Evolutionary conservation across 257 asterid genomes (phyloP).

Genomic region (Solanum clarkiae): DNA sequence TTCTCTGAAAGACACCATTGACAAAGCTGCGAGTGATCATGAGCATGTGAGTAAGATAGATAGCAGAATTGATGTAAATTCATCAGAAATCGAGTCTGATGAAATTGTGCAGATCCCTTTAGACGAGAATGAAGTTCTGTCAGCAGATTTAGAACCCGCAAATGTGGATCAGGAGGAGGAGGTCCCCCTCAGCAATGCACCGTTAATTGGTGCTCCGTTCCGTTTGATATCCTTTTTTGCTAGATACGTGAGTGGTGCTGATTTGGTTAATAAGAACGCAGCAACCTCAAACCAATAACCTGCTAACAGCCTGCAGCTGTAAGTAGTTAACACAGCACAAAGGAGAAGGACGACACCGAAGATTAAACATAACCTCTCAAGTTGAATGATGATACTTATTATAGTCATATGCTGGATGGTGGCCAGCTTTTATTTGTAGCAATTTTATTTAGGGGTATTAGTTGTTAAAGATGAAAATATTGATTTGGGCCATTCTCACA

Average conservation of each 20-base stretch:
- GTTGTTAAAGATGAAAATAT: neutral
- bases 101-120: conserved; percentile 73
- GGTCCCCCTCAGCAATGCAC: conserved; percentile 59
- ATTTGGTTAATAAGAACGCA: conserved; percentile 48
- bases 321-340: neutral
- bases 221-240: conserved; percentile 88
- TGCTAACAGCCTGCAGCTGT: neutral
- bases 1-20: conserved; percentile 16
- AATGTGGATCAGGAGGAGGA: conserved; percentile 19
- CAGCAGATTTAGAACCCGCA: conserved; percentile 9
- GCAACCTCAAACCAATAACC: conserved; percentile 3
- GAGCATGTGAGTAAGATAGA: conserved; percentile 10
- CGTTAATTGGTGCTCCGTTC: conserved; percentile 92
- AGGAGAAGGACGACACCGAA: neutral
- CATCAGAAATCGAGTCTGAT: conserved; percentile 42
- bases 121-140: conserved; percentile 36
- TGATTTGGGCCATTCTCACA: neutral
- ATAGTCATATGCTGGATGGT: neutral
- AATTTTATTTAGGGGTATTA: neutral
- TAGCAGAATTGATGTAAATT: conserved; percentile 5
- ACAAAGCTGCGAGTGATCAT: conserved; percentile 11
- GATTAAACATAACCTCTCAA: neutral
- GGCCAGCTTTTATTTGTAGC: neutral
- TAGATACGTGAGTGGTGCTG: conserved; percentile 95
- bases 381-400: neutral